phyloP scores from a whole-genome alignment of 805 yeast species.

The Millerozyma miso region DNA sequence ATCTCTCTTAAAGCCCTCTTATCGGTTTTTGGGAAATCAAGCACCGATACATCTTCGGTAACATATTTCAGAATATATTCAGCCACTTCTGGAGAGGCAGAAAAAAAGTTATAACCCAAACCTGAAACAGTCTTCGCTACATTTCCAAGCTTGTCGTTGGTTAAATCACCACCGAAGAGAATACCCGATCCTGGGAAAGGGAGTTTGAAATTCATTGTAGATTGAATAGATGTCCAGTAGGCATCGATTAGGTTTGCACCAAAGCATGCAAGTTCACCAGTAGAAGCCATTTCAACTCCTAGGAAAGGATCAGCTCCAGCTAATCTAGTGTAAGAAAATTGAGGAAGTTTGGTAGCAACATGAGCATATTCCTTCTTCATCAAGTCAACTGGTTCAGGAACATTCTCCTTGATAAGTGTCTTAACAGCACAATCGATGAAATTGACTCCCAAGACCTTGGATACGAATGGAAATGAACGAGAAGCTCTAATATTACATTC shows the following conservation, averaged over 20 bases:
- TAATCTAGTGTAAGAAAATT: slow-evolving; percentile 94
- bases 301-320: slow-evolving; percentile 99
- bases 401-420: slow-evolving; percentile 71
- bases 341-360: slow-evolving; percentile 94
- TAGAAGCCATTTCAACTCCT: slow-evolving; percentile 99
- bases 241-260: slow-evolving; percentile 85
- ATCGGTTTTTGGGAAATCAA: slow-evolving; percentile 89
- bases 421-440: slow-evolving; percentile 92
- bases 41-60: slow-evolving; percentile 50
- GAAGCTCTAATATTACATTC: slow-evolving; percentile 99
- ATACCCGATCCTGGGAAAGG: slow-evolving; percentile 90
- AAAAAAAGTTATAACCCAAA: slow-evolving; percentile 77
- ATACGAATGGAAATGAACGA: slow-evolving; percentile 97
- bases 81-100: slow-evolving; percentile 70
- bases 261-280: slow-evolving; percentile 98
- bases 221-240: slow-evolving; percentile 95
- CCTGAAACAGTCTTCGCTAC: slow-evolving; percentile 68
- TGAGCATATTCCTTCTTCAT: slow-evolving; percentile 73
- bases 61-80: slow-evolving; percentile 52
- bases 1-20: slow-evolving; percentile 91
- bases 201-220: slow-evolving; percentile 94
- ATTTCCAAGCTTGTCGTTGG: slow-evolving; percentile 61
- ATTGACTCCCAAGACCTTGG: slow-evolving; percentile 92
- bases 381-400: slow-evolving; percentile 77
- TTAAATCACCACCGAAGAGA: slow-evolving; percentile 90